Base-by-base conservation (phyloP, 2,329 filamentous ascomycete species). In the Ophiosphaerella herpotricha region DNA sequence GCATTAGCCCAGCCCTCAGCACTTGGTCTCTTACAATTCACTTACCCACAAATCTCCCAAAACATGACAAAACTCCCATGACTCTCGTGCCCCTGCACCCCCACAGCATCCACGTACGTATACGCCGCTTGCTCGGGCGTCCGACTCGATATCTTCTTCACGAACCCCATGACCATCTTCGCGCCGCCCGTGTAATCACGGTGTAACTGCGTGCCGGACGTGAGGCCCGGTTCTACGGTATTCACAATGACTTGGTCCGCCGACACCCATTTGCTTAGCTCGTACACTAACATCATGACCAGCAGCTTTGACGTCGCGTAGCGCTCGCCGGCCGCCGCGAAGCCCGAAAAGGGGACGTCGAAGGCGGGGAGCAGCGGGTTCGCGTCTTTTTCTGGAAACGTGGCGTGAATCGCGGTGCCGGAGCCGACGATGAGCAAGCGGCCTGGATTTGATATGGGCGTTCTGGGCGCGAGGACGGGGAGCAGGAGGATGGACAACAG, bases 61-160 rank as follows among this genome's bases (percentile, higher is more conserved):
- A 40, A 76, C 75, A 72, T 77, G 79, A 1, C 82, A 35, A 50
- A 78, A 82, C 0, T 21, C 18, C 80, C 80, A 57, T 84, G 81
- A 0, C 77, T 78, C 58, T 82, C 78, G 37, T 71, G 73, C 0
- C 80, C 80, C 45, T 82, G 74, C 0, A 70, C 66, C 18, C 18
- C 18, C 18, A 0, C 77, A 67, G 0, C 64, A 67, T 0, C 80
- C 80, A 58, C 83, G 77, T 1, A 82, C 48, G 55, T 78, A 81
- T 0, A 62, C 11, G 71, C 18, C 18, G 18, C 18, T 21, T 21
- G 18, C 18, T 21, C 18, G 18, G 18, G 31, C 4, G 57, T 68
- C 16, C 75, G 66, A 0, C 64, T 66, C 23, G 66, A 60, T 1
- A 52, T 7, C 1, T 61, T 21, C n/a, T 57, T 57, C 0, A 69